A percentile compares a stretch with the other conserved stretches of the same genome.
Evolutionary conservation across 2,329 filamentous ascomycete species (phyloP).

Genomic region (Fusarium buharicum): DNA sequence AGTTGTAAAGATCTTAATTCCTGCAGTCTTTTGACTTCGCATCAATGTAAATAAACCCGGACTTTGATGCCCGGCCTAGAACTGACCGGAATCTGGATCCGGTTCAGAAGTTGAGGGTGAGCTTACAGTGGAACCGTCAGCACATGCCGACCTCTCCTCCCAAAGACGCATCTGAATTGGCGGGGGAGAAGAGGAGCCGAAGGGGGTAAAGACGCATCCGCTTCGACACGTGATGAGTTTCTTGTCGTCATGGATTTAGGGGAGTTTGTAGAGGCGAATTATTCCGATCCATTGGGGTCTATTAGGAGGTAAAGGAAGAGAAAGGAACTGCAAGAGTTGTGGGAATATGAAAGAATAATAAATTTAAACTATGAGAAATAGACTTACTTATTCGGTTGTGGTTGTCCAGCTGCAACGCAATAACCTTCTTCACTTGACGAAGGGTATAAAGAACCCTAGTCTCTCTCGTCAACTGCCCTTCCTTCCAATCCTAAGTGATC

Average conservation of each 20-base stretch:
- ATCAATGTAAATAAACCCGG: slow-evolving; percentile 12
- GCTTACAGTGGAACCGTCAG: slow-evolving; percentile 25
- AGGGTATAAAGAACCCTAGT: too few species aligned
- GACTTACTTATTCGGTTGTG: too few species aligned
- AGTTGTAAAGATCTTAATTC: too few species aligned
- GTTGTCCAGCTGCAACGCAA: too few species aligned
- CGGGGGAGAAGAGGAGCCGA: slow-evolving; percentile 32
- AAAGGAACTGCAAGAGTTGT: background rate
- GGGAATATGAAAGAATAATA: background rate
- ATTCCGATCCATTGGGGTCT: slow-evolving; percentile 29
- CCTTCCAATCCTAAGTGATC: too few species aligned
- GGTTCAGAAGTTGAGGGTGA: background rate
- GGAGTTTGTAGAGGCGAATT: slow-evolving; percentile 19
- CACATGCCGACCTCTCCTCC: slow-evolving; percentile 32
- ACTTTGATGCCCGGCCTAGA: slow-evolving; percentile 23
- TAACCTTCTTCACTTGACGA: too few species aligned
- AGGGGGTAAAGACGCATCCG: slow-evolving; percentile 39
- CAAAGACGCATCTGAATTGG: slow-evolving; percentile 27
- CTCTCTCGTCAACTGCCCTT: too few species aligned
- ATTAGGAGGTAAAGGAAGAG: slow-evolving; percentile 1
- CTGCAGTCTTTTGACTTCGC: too few species aligned
- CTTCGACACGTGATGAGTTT: slow-evolving; percentile 41
- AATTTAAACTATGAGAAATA: too few species aligned
- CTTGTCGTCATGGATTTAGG: slow-evolving; percentile 39
- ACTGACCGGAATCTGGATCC: slow-evolving; percentile 31